Percentiles rank a stretch among this genome's conserved stretches.
Evolutionary conservation across 768 basidiomycete species (phyloP).

Genomic region (Aureoboletus auriporus): DNA sequence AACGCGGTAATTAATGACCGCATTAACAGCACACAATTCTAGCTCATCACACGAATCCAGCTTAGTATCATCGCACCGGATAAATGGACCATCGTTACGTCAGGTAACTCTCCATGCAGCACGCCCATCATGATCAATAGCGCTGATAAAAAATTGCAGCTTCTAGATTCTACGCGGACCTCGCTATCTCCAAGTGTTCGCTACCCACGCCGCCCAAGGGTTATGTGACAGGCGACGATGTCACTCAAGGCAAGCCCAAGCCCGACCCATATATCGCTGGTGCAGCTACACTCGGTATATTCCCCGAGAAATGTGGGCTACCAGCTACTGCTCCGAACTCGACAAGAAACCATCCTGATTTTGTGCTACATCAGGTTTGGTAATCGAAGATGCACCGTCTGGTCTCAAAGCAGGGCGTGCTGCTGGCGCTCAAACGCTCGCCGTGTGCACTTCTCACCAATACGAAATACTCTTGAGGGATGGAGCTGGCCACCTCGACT

Average conservation of each 20-base stretch:
- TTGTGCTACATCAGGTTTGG: conserved; percentile 52
- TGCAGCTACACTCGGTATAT: conserved; percentile 49
- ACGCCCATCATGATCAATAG: too few relatives aligned
- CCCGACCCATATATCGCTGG: conserved; percentile 86
- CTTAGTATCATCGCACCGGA: conserved; percentile 24
- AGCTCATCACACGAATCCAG: conserved; percentile 9
- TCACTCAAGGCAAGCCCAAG: conserved; percentile 77
- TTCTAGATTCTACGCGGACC: conserved; percentile 64
- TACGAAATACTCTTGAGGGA: conserved; percentile 47
- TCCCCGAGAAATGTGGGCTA: conserved; percentile 53
- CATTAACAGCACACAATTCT: background rate
- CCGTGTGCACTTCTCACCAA: conserved; percentile 78
- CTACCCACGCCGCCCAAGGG: conserved; percentile 56
- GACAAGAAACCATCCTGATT: background rate
- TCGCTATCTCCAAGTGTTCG: conserved; percentile 60
- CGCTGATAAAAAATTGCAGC: conserved; percentile 37
- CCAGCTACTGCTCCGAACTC: background rate
- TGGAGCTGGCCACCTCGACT: conserved; percentile 44
- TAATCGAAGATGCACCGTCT: conserved; percentile 87
- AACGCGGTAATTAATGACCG: conserved; percentile 37
- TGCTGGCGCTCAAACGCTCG: conserved; percentile 73
- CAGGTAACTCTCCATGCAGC: conserved; percentile 35
- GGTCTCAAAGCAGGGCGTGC: conserved; percentile 73
- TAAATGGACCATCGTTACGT: conserved; percentile 82
- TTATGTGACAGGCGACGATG: conserved; percentile 65